Percentiles rank a stretch among this genome's conserved stretches.
Conservation (phyloP, 495 filamentous ascomycete species). For the Trichoderma gamsii region DNA sequence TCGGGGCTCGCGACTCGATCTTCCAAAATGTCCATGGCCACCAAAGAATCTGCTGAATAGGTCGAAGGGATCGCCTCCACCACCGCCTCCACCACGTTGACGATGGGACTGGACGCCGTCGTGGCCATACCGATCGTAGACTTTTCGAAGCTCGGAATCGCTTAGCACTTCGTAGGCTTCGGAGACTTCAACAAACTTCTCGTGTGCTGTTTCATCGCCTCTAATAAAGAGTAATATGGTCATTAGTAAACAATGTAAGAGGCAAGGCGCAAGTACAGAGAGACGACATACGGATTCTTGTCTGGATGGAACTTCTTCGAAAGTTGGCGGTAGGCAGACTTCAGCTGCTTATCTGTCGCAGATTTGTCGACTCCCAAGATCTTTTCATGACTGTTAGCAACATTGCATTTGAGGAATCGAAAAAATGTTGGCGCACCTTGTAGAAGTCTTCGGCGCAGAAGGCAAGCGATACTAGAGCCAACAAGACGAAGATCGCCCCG, state of each 20-base stretch:
- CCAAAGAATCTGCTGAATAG: constrained; percentile 97
- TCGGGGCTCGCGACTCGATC: constrained; percentile 64
- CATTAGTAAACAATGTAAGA: constrained; percentile 6
- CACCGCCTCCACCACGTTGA: constrained; percentile 55
- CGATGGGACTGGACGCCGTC: constrained; percentile 83
- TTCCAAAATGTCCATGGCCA: constrained; percentile 73
- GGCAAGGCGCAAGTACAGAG: neutral
- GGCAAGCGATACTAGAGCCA: constrained; percentile 40
- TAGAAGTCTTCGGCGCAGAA: constrained; percentile 74
- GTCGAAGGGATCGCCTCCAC: constrained; percentile 87
- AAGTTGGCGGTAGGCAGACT: constrained; percentile 85
- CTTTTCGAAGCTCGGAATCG: constrained; percentile 70
- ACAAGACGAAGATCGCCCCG: constrained; percentile 38
- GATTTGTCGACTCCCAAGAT: constrained; percentile 13
- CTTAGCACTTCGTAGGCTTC: constrained; percentile 95
- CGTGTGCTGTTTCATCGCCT: constrained; percentile 68
- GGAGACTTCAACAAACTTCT: constrained; percentile 91
- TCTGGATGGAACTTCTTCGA: constrained; percentile 97
- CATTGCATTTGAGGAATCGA: constrained; percentile 2
- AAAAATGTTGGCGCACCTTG: constrained; percentile 47
- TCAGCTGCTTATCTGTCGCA: constrained; percentile 31
- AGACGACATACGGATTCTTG: constrained; percentile 82
- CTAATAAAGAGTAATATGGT: constrained; percentile 33
- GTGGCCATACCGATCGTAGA: constrained; percentile 95
- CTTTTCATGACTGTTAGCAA: neutral